Percentiles rank a stretch among this genome's conserved stretches.
These are phyloP conservation scores for Crithidia sp. DNA, from an alignment of 208 protist genomes.

Conservation along the genomic window DNA sequence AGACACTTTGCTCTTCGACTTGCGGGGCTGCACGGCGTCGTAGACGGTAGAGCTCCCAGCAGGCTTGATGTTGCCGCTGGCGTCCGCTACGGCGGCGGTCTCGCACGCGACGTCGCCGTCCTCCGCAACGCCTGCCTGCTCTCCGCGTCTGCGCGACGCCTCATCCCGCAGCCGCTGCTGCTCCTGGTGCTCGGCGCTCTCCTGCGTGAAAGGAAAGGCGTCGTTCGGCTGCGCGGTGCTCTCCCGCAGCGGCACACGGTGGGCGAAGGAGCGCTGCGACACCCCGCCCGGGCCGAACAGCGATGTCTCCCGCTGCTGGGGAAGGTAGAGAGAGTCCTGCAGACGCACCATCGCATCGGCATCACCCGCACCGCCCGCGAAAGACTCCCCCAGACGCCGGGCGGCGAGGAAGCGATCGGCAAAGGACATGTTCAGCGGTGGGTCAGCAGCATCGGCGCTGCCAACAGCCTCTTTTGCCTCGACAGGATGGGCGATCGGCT, in stretches of 20 bases:
- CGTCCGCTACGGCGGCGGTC: not conserved
- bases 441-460: not conserved
- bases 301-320: not conserved
- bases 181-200: constrained; percentile 14
- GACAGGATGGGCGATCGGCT: not conserved
- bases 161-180: constrained; percentile 8
- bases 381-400: constrained; percentile 5
- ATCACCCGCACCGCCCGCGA: not conserved
- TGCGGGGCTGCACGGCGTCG: not conserved
- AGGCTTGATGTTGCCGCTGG: not conserved
- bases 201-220: constrained; percentile 23
- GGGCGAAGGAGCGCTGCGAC: not conserved
- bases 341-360: constrained; percentile 2
- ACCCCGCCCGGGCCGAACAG: not conserved
- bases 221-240: constrained; percentile 8
- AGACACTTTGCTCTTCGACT: constrained; percentile 3
- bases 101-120: not conserved
- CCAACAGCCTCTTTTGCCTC: not conserved
- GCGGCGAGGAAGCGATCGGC: constrained; percentile 32
- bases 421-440: constrained; percentile 23
- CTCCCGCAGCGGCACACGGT: constrained; percentile 4
- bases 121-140: not conserved
- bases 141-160: constrained; percentile 7
- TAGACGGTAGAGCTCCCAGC: not conserved
- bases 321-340: constrained; percentile 16